Base-by-base conservation (phyloP, 371 early-diverging fungal species). In the Rhizopus microsporus region DNA sequence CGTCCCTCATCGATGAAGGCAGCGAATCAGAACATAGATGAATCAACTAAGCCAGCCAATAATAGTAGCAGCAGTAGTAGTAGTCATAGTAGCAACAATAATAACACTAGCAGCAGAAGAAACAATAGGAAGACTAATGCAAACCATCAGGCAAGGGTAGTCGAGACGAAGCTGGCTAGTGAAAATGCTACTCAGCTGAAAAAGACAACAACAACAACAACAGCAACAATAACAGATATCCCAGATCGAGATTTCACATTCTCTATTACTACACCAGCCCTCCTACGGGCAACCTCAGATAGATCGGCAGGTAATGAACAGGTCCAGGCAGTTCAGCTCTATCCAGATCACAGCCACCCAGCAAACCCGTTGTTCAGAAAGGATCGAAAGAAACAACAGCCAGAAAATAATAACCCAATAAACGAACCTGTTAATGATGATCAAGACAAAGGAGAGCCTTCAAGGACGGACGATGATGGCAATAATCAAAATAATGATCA, bases 281-380 rank as follows among this genome's bases (percentile, higher is more conserved):
- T 57, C 1, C 51, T 65, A 40, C 50, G 56, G 7, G 56, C 60
- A 31, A 32, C 13, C 34, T 10, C 42, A 7, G 35, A 32, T 5
- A 52, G 9, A 31, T 29, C 29, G 35, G 50, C 12, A 55, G 45
- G 29, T 23, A 42, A 35, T 9, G 51, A 51, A 29, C 40, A 45
- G 10, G 47, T 65, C 32, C 46, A 50, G 13, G 40, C 53, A 3
- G 60, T 65, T 13, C 59, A 51, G 23, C 53, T 65, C 3, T 65
- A 65, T 47, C 56, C 60, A 33, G 60, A 60, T 37, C 60, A 65
- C 35, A 31, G 55, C 13, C 65, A 60, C 37, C 65, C 65, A 9
- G 65, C 51, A n/a, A 59, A 51, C 10, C 39, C 38, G 9, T 13
- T 57, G 40, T 16, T 53, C n/a, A 39, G 54, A 42, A 39, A 40